phyloP scores from a whole-genome alignment of 345 rosid species.

The Sonneratia caseolaris region DNA sequence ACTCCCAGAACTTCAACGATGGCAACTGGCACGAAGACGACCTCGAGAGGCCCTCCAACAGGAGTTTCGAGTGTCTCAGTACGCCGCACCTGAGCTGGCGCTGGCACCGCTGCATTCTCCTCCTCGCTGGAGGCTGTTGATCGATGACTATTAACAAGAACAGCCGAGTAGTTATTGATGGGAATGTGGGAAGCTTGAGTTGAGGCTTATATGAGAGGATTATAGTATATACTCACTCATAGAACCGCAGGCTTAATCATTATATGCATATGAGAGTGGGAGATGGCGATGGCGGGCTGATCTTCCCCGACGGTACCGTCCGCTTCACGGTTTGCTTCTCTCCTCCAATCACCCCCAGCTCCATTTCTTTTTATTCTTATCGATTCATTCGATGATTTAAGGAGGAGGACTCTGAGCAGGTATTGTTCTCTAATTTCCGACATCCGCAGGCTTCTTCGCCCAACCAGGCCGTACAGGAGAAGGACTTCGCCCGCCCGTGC shows the following conservation, averaged over 20 bases:
- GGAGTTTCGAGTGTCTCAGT: no score
- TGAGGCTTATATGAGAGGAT: no score
- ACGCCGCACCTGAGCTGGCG: no score
- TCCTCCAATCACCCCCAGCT: neutral
- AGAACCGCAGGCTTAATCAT: neutral
- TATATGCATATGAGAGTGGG: neutral
- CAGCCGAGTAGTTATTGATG: neutral
- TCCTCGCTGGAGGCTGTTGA: neutral
- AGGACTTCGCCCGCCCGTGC: slow-evolving; percentile 45
- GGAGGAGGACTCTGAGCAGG: neutral
- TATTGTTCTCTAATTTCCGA: neutral
- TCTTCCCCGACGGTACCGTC: slow-evolving; percentile 43
- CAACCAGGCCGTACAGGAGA: slow-evolving; percentile 31
- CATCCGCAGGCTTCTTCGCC: slow-evolving; percentile 56
- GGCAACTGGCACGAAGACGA: slow-evolving; percentile 8
- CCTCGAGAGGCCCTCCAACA: neutral
- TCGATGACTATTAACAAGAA: neutral
- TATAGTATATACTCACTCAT: no score
- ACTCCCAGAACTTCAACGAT: slow-evolving; percentile 18
- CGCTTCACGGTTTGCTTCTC: slow-evolving; percentile 28
- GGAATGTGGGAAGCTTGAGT: no score
- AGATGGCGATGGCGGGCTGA: slow-evolving; percentile 40
- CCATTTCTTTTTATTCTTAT: neutral
- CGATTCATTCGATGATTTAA: neutral
- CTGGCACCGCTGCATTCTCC: neutral